A percentile compares a stretch with the other conserved stretches of the same genome.
phyloP scores from a whole-genome alignment of 2,329 filamentous ascomycete species.

The Hymenoscyphus fructigenus region DNA sequence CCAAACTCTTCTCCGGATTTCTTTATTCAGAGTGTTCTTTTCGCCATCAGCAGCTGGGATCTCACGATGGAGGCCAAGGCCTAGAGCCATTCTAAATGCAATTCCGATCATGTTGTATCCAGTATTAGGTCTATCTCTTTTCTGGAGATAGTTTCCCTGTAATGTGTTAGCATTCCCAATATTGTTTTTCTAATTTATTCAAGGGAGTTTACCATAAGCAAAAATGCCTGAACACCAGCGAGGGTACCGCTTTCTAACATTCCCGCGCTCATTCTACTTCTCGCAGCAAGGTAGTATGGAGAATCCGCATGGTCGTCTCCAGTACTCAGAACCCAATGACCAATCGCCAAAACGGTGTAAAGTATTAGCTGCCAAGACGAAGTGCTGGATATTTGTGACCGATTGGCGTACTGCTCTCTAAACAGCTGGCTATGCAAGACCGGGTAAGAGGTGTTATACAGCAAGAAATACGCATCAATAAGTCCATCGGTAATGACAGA shows the following conservation, averaged over 20 bases:
- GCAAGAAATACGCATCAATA: constrained; percentile 26
- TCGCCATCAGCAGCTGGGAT: constrained; percentile 40
- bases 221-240: constrained; percentile 21
- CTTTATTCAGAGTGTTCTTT: constrained; percentile 36
- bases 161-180: not conserved
- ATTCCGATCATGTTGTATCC: constrained; percentile 53
- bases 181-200: not conserved
- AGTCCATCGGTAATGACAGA: constrained; percentile 29
- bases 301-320: constrained; percentile 22
- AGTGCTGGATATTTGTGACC: constrained; percentile 22
- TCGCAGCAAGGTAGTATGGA: constrained; percentile 21
- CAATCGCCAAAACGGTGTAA: constrained; percentile 42
- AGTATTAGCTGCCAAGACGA: constrained; percentile 38
- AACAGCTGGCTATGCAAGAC: constrained; percentile 24
- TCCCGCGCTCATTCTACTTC: constrained; percentile 18
- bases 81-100: constrained; percentile 50
- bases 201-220: constrained; percentile 18
- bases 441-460: constrained; percentile 26
- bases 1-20: constrained; percentile 44
- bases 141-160: constrained; percentile 46
- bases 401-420: constrained; percentile 30
- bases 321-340: constrained; percentile 35
- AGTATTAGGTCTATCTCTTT: constrained; percentile 51
- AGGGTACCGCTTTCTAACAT: constrained; percentile 23
- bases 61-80: constrained; percentile 50